Percentiles rank a stretch among this genome's conserved stretches.
Conservation (phyloP, 148 eudicot species). For the Rhododendron simsii region DNA sequence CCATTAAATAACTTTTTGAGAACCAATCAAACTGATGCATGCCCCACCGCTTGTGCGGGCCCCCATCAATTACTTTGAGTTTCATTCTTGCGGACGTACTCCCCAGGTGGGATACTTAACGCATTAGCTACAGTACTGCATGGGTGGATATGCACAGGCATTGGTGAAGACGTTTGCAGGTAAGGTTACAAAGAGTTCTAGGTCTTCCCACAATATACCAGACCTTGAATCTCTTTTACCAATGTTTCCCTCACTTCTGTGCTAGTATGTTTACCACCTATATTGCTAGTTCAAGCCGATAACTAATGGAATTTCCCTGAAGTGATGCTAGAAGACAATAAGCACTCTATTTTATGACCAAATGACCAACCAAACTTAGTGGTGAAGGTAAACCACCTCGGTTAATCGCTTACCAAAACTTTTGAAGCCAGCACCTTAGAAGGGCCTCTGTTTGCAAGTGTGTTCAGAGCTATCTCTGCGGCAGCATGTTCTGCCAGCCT, state of each 20-base stretch:
- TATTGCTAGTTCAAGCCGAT: background rate
- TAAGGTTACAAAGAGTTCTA: background rate
- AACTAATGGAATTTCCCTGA: background rate
- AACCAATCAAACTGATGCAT: background rate
- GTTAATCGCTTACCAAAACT: slow-evolving; percentile 33
- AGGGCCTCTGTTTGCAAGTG: slow-evolving; percentile 46
- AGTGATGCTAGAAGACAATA: background rate
- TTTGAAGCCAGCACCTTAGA: slow-evolving; percentile 49
- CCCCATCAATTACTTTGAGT: too few species aligned
- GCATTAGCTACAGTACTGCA: too few species aligned
- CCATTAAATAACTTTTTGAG: background rate
- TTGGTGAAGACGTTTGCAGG: background rate
- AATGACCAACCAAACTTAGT: background rate
- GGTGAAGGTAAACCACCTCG: background rate
- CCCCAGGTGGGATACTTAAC: too few species aligned
- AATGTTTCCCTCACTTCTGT: background rate
- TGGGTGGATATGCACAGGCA: background rate
- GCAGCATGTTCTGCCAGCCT: slow-evolving; percentile 67
- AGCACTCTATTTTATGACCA: background rate
- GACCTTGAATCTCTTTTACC: background rate
- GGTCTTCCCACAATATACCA: background rate
- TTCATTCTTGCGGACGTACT: too few species aligned
- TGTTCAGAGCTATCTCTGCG: slow-evolving; percentile 56
- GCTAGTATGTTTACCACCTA: background rate
- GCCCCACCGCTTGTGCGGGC: too few species aligned